Evolutionary conservation across 2,329 filamentous ascomycete species (phyloP).

Genomic region (Penicillium polonicum): DNA sequence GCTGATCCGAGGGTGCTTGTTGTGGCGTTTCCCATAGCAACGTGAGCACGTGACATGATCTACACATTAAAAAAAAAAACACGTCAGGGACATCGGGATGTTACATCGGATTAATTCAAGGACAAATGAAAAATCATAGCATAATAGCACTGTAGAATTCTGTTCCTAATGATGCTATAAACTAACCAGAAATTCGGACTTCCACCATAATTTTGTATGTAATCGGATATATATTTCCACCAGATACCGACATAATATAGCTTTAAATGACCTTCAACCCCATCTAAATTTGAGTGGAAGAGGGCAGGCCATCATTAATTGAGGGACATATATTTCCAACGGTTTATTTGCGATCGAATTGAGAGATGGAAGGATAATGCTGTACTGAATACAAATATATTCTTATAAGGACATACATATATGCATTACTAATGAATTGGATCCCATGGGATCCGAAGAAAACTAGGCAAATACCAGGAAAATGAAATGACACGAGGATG

Average conservation of each 20-base stretch:
- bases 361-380: not conserved
- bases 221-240: not conserved
- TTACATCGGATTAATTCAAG: not conserved
- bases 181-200: not conserved
- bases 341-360: not conserved
- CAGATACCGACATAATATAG: not conserved
- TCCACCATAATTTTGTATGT: not conserved
- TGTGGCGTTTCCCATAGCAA: constrained; percentile 20
- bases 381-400: not conserved
- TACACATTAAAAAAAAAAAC: not conserved
- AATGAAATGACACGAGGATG: not conserved
- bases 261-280: no score
- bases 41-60: constrained; percentile 3
- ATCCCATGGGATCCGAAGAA: not conserved
- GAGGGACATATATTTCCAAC: not conserved
- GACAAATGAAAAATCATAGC: not conserved
- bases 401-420: not conserved
- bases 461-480: not conserved
- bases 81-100: not conserved
- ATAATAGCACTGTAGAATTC: not conserved
- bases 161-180: not conserved
- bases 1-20: constrained; percentile 17
- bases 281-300: not conserved
- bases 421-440: not conserved
- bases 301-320: not conserved